Evolutionary conservation across 208 protist genomes (phyloP), one percentile per base, ranked within the genome.

Genomic region (Crithidia mellificae): DNA sequence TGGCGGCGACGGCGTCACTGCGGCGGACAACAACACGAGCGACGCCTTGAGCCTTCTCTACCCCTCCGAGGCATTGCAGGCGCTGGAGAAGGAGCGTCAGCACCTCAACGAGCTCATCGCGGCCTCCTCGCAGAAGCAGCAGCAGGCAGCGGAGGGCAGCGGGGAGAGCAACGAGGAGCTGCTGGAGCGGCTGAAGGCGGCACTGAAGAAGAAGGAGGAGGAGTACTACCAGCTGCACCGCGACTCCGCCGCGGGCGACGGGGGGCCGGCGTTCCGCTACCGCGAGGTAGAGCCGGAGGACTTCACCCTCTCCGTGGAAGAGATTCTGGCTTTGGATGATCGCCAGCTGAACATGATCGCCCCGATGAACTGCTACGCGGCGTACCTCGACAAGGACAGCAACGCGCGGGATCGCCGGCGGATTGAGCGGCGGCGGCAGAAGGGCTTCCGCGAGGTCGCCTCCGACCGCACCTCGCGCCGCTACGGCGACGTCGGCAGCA

Each of bases 271-370:
- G 51, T 97, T 97, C 72, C 82, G 81, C 34, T 97, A 97, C 69
- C 87, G 89, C 52, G 64, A 88, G 58, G 93, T 97, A 17, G 71
- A 76, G 8, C 65, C 87, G 0, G 90, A 96, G 51, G 81, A 93
- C 79, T 94, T 96, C 63, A 91, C 85, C 5, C 77, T 97, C 30
- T 84, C 77, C 27, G 57, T 91, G 22, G 87, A 96, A 65, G 90
- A 97, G 32, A 94, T 97, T 38, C 83, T 97, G 25, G 72, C 84
- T 5, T 72, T 80, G 12, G 93, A 97, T 80, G 93, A 97, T 54
- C 87, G 93, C 0, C 89, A 93, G 66, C 84, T 97, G 29, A 97
- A 97, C 76, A 92, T 94, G 83, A 86, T 97, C 44, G 93, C 87
- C 24, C 93, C 93, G n/a, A 88, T 97, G 84, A 86, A 79, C 59